phyloP scores from a whole-genome alignment of 352 stramenopile species.

The Phytophthora fragariae region DNA sequence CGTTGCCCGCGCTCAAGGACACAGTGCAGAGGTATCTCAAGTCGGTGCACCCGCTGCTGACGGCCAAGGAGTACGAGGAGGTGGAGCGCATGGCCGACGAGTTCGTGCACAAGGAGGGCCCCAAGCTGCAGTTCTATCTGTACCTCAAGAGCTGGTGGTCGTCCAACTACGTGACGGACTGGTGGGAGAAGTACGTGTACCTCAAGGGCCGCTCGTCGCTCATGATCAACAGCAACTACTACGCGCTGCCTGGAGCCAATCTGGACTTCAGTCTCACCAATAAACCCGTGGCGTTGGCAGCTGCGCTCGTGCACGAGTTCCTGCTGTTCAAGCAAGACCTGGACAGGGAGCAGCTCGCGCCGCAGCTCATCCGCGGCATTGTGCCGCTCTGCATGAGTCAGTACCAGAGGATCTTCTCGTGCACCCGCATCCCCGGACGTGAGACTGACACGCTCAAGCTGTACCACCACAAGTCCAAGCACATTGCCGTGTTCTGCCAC shows the following conservation, averaged over 20 bases:
- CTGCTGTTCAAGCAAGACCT: constrained; percentile 90
- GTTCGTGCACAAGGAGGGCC: constrained; percentile 89
- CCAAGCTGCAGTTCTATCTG: constrained; percentile 92
- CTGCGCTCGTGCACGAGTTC: constrained; percentile 77
- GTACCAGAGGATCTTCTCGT: constrained; percentile 91
- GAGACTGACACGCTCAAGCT: constrained; percentile 87
- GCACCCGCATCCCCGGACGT: constrained; percentile 87
- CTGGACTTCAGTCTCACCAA: constrained; percentile 67
- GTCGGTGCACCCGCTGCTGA: constrained; percentile 92
- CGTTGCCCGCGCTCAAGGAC: constrained; percentile 93
- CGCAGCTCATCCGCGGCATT: constrained; percentile 84
- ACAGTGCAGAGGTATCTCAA: constrained; percentile 93
- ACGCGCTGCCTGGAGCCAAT: constrained; percentile 77
- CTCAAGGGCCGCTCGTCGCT: constrained; percentile 88
- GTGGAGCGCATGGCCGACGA: constrained; percentile 87
- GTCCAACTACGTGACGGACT: constrained; percentile 92
- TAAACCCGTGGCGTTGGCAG: constrained; percentile 72
- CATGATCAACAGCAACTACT: constrained; percentile 95
- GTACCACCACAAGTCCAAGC: constrained; percentile 79
- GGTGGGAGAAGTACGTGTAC: constrained; percentile 93
- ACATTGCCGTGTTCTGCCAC: constrained; percentile 88
- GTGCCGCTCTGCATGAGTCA: constrained; percentile 93
- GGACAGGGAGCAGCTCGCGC: constrained; percentile 83
- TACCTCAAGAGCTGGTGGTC: constrained; percentile 92
- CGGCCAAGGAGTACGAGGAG: constrained; percentile 87